Conservation (phyloP, 495 filamentous ascomycete species). For the Neurospora sp. region DNA sequence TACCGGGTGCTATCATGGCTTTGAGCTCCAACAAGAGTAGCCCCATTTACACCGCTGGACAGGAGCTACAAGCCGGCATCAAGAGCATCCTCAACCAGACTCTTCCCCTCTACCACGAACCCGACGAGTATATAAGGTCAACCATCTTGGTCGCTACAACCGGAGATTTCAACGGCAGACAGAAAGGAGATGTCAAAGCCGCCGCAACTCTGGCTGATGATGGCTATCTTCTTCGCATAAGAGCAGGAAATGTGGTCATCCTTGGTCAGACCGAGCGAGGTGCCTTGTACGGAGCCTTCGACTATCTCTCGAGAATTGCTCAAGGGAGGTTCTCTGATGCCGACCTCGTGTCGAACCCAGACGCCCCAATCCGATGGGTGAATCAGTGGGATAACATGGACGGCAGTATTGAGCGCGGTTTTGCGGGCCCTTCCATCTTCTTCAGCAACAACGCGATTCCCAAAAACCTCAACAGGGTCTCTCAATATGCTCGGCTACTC, state of each 20-base stretch:
- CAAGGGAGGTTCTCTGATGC: slow-evolving; percentile 51
- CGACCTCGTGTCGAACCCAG: slow-evolving; percentile 44
- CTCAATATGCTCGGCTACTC: slow-evolving; percentile 56
- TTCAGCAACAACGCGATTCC: slow-evolving; percentile 46
- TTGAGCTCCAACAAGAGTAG: slow-evolving; percentile 42
- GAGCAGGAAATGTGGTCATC: slow-evolving; percentile 41
- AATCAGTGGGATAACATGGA: slow-evolving; percentile 68
- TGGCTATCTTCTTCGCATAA: slow-evolving; percentile 50
- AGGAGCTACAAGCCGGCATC: slow-evolving; percentile 51
- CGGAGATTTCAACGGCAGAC: slow-evolving; percentile 32
- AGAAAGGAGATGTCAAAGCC: slow-evolving; percentile 8
- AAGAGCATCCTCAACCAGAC: slow-evolving; percentile 40
- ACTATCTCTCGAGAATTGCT: slow-evolving; percentile 54
- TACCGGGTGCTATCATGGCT: slow-evolving; percentile 43
- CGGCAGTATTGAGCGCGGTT: slow-evolving; percentile 60
- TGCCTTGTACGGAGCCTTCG: slow-evolving; percentile 58
- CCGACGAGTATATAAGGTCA: slow-evolving; percentile 12
- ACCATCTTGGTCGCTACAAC: slow-evolving; percentile 50
- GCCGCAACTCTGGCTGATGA: slow-evolving; percentile 45
- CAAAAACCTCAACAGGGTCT: slow-evolving; percentile 46
- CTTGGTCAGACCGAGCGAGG: slow-evolving; percentile 59
- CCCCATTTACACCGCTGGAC: slow-evolving; percentile 48
- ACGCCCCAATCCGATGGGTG: slow-evolving; percentile 55
- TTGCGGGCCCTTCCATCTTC: slow-evolving; percentile 60
- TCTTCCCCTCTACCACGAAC: slow-evolving; percentile 22